Percentiles rank a stretch among this genome's conserved stretches.
These are phyloP conservation scores for Colletotrichum tropicicola DNA, from an alignment of 2,329 filamentous ascomycete genomes.

Conservation along the genomic window DNA sequence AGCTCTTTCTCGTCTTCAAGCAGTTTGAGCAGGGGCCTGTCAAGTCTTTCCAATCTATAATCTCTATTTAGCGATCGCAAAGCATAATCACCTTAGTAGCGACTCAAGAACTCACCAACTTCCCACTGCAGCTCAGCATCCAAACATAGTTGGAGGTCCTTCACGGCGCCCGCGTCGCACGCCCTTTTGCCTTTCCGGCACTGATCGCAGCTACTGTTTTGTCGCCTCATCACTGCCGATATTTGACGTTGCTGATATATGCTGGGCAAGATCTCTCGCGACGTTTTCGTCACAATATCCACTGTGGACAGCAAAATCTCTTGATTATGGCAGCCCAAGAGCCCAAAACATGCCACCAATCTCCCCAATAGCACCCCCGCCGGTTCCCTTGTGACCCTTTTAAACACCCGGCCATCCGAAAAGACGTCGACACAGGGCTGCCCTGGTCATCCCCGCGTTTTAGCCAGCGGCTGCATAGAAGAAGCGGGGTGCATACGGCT, in stretches of 20 bases:
- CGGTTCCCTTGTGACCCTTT: not conserved
- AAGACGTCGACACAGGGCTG: not conserved
- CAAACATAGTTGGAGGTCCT: conserved; percentile 6
- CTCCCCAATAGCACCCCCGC: not conserved
- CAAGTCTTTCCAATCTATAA: conserved; percentile 12
- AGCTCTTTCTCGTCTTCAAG: conserved; percentile 39
- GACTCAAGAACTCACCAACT: conserved; percentile 11
- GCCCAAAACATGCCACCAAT: not conserved
- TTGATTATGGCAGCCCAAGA: not conserved
- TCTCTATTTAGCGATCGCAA: not conserved
- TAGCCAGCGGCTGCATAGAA: not conserved
- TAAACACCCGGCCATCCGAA: conserved; percentile 3
- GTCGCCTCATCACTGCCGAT: conserved; percentile 23
- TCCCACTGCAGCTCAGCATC: conserved; percentile 12
- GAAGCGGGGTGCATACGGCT: conserved; percentile 1
- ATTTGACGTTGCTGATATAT: not conserved
- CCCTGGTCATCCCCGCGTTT: conserved; percentile 13
- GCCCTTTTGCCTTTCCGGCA: conserved; percentile 36
- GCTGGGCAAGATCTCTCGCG: not conserved
- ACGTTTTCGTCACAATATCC: not conserved
- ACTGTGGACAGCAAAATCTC: not conserved
- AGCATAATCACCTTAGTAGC: too few relatives aligned
- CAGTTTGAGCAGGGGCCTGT: conserved; percentile 39
- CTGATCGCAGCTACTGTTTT: conserved; percentile 36
- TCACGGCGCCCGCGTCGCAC: conserved; percentile 32